These are phyloP conservation scores for Gryganskiella cystojenkinii DNA, from an alignment of 192 early-diverging fungal species.

Conservation along the genomic window DNA sequence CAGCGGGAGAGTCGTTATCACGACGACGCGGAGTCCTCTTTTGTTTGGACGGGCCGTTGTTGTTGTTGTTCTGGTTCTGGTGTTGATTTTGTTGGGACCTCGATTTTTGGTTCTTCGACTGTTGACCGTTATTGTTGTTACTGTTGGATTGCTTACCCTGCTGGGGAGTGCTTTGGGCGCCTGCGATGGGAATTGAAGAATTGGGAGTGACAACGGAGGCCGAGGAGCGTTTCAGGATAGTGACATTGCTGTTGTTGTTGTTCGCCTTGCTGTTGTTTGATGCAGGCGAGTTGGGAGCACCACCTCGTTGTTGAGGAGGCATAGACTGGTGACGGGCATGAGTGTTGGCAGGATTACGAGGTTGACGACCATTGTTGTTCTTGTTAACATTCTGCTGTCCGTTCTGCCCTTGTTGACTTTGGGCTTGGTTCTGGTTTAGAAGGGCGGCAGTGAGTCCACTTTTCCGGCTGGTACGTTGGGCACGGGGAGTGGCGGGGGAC, in stretches of 20 bases:
- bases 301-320: slow-evolving; percentile 10
- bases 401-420: no score
- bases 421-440: no score
- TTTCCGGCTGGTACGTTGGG: no score
- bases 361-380: slow-evolving; percentile 7
- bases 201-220: slow-evolving; percentile 9
- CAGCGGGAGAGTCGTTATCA: no score
- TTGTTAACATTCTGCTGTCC: no score
- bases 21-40: no score
- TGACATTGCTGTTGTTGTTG: slow-evolving; percentile 1
- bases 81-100: no score
- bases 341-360: slow-evolving; percentile 12
- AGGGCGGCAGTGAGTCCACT: no score
- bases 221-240: slow-evolving; percentile 18
- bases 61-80: no score
- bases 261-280: background rate
- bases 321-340: slow-evolving; percentile 28
- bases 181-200: slow-evolving; percentile 8
- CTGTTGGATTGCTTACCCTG: slow-evolving; percentile 10
- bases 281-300: background rate
- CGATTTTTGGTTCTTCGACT: no score
- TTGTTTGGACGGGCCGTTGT: no score
- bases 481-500: no score
- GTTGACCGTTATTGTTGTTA: background rate
- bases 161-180: background rate